Base-by-base conservation (phyloP, 345 rosid genomes). In the Carallia brachiata region DNA sequence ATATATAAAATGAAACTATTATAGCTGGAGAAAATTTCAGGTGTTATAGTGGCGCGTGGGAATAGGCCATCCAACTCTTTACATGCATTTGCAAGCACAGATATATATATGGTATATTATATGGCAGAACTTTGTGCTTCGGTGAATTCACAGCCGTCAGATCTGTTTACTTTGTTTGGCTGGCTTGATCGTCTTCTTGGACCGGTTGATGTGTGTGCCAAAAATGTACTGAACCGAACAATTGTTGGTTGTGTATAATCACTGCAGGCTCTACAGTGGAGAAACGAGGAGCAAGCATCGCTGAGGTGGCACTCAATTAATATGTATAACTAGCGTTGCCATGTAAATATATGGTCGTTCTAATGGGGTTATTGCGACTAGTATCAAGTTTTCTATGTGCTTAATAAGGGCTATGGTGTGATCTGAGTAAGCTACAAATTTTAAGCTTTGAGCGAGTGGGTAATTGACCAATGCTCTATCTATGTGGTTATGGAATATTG, bases 201-300 rank as follows among this genome's bases (percentile, higher is more conserved):
- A 23, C 23, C 23, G 23, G 37, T 10, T 30, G 5, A 34, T 1
- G n/a, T 61, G 4, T 1, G 34, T 13, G 19, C 13, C 30, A 44
- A 3, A 15, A 44, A 4, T 13, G 17, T 28, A 13, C 34, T 13
- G 3, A 8, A 1, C 0, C 16, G 23, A 28, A 18, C 15, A 7
- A 1, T 57, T 54, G 0, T 57, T 1, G 16, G 16, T 4, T 53
- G 34, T 23, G n/a, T 3, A 0, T 77, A 76, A 56, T 73, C 6
- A 17, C 48, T 59, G 54, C 85, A 94, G 98, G 98, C 85, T 94
- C 40, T 94, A 94, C 91, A 91, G 97, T 48, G 91, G 87, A 48
- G 96, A 90, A 65, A 86, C 95, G 0, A 86, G 88, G 84, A 94
- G 89, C 88, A 83, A 88, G 86, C 96, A 84, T 53, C 92, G 73